These are phyloP conservation scores for Caloboletus firmus DNA, from an alignment of 1,284 basidiomycete species.

Conservation along the genomic window DNA sequence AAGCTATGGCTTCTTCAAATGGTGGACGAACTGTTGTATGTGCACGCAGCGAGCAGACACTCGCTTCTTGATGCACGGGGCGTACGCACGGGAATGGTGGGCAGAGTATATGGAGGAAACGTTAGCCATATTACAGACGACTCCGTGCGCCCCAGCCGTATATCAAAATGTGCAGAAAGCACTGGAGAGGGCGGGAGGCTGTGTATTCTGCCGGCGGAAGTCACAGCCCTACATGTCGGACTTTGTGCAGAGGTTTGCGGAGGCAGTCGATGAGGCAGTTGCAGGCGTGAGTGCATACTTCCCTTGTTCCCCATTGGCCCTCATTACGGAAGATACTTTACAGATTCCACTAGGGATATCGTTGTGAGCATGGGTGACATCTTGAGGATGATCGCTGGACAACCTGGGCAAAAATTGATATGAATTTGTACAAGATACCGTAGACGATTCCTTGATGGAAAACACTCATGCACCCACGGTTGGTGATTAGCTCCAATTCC, in stretches of 20 bases:
- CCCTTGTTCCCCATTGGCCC: not conserved
- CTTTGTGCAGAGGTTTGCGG: slow-evolving; percentile 24
- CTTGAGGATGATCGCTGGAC: not conserved
- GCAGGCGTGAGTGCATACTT: slow-evolving; percentile 19
- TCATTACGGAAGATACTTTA: not conserved
- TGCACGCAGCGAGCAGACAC: slow-evolving; percentile 23
- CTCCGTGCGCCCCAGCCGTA: slow-evolving; percentile 28
- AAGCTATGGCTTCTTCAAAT: slow-evolving; percentile 26
- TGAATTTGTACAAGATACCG: not conserved
- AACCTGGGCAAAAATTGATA: not conserved
- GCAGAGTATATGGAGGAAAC: slow-evolving; percentile 35
- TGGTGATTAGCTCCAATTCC: not conserved
- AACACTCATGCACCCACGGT: not conserved
- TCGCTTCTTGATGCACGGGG: slow-evolving; percentile 28
- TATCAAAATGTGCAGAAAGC: slow-evolving; percentile 20
- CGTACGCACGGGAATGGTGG: slow-evolving; percentile 34
- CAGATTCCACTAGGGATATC: slow-evolving; percentile 25
- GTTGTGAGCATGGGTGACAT: slow-evolving; percentile 7
- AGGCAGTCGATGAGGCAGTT: slow-evolving; percentile 23
- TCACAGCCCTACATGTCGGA: slow-evolving; percentile 22
- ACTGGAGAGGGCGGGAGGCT: slow-evolving; percentile 19
- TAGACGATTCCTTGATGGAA: not conserved
- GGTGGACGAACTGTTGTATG: slow-evolving; percentile 31
- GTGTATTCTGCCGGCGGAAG: slow-evolving; percentile 23
- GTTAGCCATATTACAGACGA: slow-evolving; percentile 18